These are phyloP conservation scores for Tetradesmus lagerheimii DNA, from an alignment of 139 green algal genomes.

Conservation along the genomic window DNA sequence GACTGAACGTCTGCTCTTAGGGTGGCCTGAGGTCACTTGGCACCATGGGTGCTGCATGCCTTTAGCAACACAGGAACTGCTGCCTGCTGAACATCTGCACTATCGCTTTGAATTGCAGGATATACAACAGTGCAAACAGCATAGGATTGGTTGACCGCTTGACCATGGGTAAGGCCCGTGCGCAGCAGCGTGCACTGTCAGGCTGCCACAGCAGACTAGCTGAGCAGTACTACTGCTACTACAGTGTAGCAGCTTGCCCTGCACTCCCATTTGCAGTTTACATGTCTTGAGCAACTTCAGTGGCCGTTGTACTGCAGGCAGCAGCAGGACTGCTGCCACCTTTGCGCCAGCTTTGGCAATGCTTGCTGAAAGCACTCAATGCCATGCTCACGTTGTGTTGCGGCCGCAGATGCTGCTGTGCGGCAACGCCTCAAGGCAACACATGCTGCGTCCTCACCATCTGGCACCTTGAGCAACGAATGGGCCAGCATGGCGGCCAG, in stretches of 20 bases:
- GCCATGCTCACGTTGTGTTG: background rate
- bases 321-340: too few relatives aligned
- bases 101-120: background rate
- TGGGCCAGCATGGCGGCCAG: background rate
- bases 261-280: too few relatives aligned
- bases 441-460: background rate
- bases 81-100: background rate
- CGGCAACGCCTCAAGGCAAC: background rate
- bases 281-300: too few relatives aligned
- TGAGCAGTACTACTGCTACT: too few relatives aligned
- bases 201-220: too few relatives aligned
- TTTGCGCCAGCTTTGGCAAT: too few relatives aligned
- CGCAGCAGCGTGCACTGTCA: background rate
- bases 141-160: slow-evolving; percentile 9
- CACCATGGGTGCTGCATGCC: too few relatives aligned
- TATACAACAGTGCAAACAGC: slow-evolving; percentile 32
- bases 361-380: background rate
- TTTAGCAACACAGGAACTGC: too few relatives aligned
- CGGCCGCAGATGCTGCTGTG: background rate
- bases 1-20: too few relatives aligned
- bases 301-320: too few relatives aligned
- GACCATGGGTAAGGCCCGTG: background rate
- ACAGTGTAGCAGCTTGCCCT: background rate
- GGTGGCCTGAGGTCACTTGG: too few relatives aligned
- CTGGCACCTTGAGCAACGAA: background rate